phyloP scores from a whole-genome alignment of 352 stramenopile species.

The Pythium rishiriense region DNA sequence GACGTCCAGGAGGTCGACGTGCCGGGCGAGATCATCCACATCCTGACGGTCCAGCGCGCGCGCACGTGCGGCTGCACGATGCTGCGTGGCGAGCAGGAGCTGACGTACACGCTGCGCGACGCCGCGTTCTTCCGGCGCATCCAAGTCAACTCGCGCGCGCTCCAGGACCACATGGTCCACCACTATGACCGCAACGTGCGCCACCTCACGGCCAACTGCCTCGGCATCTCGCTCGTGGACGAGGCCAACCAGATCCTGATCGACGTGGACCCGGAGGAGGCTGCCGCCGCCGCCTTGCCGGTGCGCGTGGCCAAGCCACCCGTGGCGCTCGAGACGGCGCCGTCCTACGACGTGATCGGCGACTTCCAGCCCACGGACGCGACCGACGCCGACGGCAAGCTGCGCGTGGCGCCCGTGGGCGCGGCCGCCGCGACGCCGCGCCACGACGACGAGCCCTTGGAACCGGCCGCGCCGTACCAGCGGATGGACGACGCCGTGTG shows the following conservation, averaged over 20 bases:
- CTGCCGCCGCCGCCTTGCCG: not conserved
- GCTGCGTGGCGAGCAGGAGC: slow-evolving; percentile 62
- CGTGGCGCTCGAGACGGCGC: not conserved
- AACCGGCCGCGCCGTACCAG: slow-evolving; percentile 2
- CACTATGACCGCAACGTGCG: slow-evolving; percentile 79
- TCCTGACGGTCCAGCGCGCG: slow-evolving; percentile 53
- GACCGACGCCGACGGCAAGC: slow-evolving; percentile 10
- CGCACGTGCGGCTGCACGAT: slow-evolving; percentile 66
- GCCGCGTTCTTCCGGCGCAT: slow-evolving; percentile 72
- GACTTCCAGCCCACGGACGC: slow-evolving; percentile 14
- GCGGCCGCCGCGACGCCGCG: not conserved
- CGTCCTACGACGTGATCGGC: slow-evolving; percentile 18
- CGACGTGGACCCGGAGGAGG: slow-evolving; percentile 19
- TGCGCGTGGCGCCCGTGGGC: not conserved
- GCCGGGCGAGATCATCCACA: slow-evolving; percentile 70
- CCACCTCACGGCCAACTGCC: slow-evolving; percentile 53
- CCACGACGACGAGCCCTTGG: not conserved
- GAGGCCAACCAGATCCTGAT: slow-evolving; percentile 20
- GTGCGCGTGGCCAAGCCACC: not conserved
- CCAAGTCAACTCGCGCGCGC: slow-evolving; percentile 52
- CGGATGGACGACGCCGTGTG: slow-evolving; percentile 11
- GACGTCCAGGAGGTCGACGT: slow-evolving; percentile 64
- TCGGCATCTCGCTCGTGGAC: slow-evolving; percentile 32
- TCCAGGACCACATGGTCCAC: slow-evolving; percentile 81
- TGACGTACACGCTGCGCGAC: slow-evolving; percentile 71